Percentiles rank a stretch among this genome's conserved stretches.
Evolutionary conservation across 179 eudicot genomes (phyloP).

Genomic region (Heliamphora ciliata): DNA sequence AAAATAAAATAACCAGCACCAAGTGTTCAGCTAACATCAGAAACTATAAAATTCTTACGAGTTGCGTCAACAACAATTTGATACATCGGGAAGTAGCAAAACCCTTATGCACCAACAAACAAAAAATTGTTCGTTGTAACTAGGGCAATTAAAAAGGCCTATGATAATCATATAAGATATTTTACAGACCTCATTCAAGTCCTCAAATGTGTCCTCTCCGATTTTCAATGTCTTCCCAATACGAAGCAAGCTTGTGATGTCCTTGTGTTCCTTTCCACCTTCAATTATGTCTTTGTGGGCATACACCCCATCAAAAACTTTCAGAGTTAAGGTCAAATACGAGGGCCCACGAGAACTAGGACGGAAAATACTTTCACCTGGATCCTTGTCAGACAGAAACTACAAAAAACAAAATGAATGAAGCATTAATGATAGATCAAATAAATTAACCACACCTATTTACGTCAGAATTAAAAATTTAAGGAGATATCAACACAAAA

Average conservation of each 20-base stretch:
- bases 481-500: background rate
- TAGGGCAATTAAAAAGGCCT: background rate
- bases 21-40: too few relatives aligned
- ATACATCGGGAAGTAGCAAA: background rate
- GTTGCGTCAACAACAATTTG: background rate
- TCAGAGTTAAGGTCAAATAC: slow-evolving; percentile 69
- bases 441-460: too few relatives aligned
- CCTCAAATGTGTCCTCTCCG: slow-evolving; percentile 89
- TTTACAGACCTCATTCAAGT: slow-evolving; percentile 77
- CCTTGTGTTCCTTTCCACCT: slow-evolving; percentile 96
- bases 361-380: slow-evolving; percentile 87
- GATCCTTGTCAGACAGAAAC: slow-evolving; percentile 73
- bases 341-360: slow-evolving; percentile 94
- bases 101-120: background rate
- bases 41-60: too few relatives aligned
- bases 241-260: slow-evolving; percentile 82
- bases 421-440: slow-evolving; percentile 3
- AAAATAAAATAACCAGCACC: too few relatives aligned
- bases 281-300: slow-evolving; percentile 90
- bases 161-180: slow-evolving; percentile 5
- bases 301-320: slow-evolving; percentile 81
- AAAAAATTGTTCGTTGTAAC: background rate
- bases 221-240: slow-evolving; percentile 82
- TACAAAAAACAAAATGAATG: slow-evolving; percentile 25
- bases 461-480: background rate